phyloP scores from a whole-genome alignment of 495 filamentous ascomycete genomes.

The Xylaria sp. region DNA sequence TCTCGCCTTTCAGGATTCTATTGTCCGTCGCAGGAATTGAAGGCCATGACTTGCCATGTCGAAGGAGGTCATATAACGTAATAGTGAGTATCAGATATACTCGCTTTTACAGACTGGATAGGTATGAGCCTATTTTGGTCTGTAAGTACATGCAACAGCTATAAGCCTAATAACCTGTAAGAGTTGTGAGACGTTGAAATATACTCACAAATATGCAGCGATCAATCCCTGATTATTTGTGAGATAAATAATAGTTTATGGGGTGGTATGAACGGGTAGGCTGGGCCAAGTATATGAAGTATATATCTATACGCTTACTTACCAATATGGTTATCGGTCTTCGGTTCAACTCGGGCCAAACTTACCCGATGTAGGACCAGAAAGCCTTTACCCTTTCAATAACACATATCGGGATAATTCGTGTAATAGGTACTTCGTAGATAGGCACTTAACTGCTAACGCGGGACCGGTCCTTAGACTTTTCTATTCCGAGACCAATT shows the following conservation, averaged over 20 bases:
- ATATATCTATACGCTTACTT: neutral
- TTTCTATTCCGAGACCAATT: constrained; percentile 8
- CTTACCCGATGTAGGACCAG: neutral
- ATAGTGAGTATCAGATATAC: neutral
- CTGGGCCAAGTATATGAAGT: neutral
- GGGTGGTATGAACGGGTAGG: neutral
- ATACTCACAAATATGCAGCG: neutral
- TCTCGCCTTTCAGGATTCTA: neutral
- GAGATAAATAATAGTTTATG: neutral
- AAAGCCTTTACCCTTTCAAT: neutral
- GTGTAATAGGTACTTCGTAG: too few relatives aligned
- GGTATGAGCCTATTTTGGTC: neutral
- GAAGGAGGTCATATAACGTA: neutral
- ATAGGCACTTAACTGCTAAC: neutral
- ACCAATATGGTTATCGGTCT: neutral
- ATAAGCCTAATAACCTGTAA: neutral
- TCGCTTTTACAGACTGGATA: neutral
- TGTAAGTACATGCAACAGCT: neutral
- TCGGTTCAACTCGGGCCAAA: neutral
- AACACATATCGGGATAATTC: neutral
- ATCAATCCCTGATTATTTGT: neutral
- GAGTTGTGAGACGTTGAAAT: neutral
- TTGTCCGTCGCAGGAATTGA: neutral
- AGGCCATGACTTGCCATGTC: neutral
- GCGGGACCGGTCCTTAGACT: neutral